Evolutionary conservation across 2,329 filamentous ascomycete genomes (phyloP).

Genomic region (Diaporthe sp.): DNA sequence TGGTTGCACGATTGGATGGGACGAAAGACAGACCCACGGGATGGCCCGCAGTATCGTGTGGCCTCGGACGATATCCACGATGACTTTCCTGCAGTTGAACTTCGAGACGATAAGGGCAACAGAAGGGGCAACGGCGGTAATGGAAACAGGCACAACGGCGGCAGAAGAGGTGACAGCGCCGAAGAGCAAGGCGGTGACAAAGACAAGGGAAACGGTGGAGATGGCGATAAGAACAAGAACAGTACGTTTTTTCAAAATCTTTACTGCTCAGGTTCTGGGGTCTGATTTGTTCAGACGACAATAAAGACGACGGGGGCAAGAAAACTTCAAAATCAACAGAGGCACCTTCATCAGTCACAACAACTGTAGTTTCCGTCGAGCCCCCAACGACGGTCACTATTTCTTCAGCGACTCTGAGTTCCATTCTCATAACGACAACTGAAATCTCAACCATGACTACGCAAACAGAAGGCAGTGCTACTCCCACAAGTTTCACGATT

Average conservation of each 20-base stretch:
- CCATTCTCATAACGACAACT: background rate
- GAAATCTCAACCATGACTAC: slow-evolving; percentile 2
- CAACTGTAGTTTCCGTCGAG: background rate
- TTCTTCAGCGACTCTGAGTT: background rate
- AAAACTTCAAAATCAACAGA: background rate
- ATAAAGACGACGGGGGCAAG: background rate
- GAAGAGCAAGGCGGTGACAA: background rate
- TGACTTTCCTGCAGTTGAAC: background rate
- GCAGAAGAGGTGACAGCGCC: background rate
- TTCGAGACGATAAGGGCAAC: background rate
- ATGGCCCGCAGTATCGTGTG: background rate
- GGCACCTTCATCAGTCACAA: background rate
- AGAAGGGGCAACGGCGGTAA: background rate
- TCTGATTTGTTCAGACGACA: background rate
- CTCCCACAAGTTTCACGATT: background rate
- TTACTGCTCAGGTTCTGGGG: background rate
- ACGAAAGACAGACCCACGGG: background rate
- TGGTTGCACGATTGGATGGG: background rate
- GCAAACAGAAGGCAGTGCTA: background rate
- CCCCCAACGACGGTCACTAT: background rate
- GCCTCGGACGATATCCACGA: background rate
- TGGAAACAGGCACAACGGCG: background rate
- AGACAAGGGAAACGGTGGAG: background rate
- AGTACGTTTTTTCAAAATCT: background rate
- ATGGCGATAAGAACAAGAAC: background rate